Base-by-base conservation (phyloP, 495 filamentous ascomycete genomes). In the Aspergillus bertholletiae region DNA sequence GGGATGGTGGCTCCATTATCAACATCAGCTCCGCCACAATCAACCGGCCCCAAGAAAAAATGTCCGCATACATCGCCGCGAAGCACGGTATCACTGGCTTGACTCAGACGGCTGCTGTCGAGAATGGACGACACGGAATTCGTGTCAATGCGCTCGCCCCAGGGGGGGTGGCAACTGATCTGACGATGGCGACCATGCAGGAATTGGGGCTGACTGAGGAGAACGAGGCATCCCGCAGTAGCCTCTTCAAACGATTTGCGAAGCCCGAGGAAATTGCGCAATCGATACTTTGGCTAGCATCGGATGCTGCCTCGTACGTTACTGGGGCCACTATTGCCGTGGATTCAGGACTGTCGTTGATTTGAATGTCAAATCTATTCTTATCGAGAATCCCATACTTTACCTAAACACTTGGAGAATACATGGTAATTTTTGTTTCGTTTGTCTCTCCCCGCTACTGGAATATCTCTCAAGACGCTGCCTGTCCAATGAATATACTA, bases 61-160 rank as follows among this genome's bases (percentile, higher is more conserved):
- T 67, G 24, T 52, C 67, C 0, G 61, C 65, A 11, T 81, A 80
- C 46, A 68, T 58, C 0, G 58, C 74, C 0, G 55, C 70, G 0
- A 82, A 82, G 50, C 73, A 80, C 56, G 77, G 70, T 0, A 47
- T 76, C 1, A 15, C 74, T 1, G 78, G 73, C 0, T 69, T 82
- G 35, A 75, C 74, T 2, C 70, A 66, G 46, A 59, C 53, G 53
- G 74, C 71, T 5, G 65, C 65, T 1, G 41, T 15, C 3, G 62
- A 68, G 37, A 35, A 27, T 21, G 65, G 62, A 1, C 35, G 21
- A 0, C 15, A 2, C 2, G 59, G 59, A 9, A 59, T 68, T n/a
- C 43, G 62, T 21, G 59, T 68, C 8, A 68, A 68, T 46, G 59
- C 59, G 6, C 48, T 65, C 51, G 62, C 59, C 1, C 59, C 59